These are phyloP conservation scores for Zopfia rhizophila DNA, from an alignment of 2,329 filamentous ascomycete species.

Conservation along the genomic window DNA sequence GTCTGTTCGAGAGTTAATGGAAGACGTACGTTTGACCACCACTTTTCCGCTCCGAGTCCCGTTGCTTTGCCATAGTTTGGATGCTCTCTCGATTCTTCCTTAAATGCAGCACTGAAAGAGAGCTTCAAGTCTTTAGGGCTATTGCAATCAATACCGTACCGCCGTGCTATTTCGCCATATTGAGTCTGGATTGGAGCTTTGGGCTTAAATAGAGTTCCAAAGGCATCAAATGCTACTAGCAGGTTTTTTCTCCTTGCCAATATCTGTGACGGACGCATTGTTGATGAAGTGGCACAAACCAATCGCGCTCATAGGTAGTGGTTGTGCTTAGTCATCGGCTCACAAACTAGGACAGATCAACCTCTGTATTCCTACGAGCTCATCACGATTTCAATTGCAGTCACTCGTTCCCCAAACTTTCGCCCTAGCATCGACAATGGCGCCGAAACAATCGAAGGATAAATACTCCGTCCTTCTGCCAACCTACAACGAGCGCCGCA, in stretches of 20 bases:
- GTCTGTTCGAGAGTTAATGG: not conserved
- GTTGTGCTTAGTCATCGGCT: constrained; percentile 4
- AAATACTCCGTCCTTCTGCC: constrained; percentile 98
- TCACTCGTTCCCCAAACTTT: constrained; percentile 38
- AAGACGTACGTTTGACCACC: constrained; percentile 68
- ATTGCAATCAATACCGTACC: constrained; percentile 60
- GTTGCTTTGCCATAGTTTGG: constrained; percentile 69
- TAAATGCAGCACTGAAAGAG: constrained; percentile 58
- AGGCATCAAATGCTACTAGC: constrained; percentile 71
- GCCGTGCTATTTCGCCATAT: constrained; percentile 64
- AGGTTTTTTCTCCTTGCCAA: constrained; percentile 55
- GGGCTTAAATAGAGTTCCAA: constrained; percentile 71
- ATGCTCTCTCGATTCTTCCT: constrained; percentile 56
- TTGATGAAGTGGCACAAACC: constrained; percentile 6
- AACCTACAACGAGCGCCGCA: constrained; percentile 98
- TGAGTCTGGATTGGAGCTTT: constrained; percentile 61
- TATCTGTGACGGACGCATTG: constrained; percentile 22
- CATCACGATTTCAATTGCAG: constrained; percentile 35
- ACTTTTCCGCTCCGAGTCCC: constrained; percentile 62
- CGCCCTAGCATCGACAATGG: constrained; percentile 36
- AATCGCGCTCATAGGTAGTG: not conserved
- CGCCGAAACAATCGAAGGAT: constrained; percentile 62
- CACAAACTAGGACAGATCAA: too few relatives aligned
- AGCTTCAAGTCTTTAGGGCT: constrained; percentile 8
- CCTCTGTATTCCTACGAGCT: too few relatives aligned